These are phyloP conservation scores for Yamagishiella unicocca DNA, from an alignment of 139 green algal species.

Conservation along the genomic window DNA sequence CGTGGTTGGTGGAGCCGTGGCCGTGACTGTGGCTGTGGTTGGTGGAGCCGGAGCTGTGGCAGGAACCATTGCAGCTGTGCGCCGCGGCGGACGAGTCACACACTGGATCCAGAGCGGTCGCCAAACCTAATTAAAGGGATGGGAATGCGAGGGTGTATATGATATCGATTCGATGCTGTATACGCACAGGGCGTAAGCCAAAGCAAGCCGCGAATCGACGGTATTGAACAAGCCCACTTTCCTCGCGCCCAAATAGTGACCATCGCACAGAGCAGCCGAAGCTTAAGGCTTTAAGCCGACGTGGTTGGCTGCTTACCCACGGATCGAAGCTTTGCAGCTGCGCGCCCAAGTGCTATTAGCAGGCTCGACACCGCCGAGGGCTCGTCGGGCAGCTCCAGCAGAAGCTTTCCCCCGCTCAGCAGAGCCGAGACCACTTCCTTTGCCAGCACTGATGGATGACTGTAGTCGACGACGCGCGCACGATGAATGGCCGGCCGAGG, in stretches of 20 bases:
- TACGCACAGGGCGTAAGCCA: too few relatives aligned
- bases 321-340: background rate
- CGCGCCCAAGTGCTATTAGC: slow-evolving; percentile 28
- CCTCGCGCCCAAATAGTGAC: too few relatives aligned
- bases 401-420: slow-evolving; percentile 16
- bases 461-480: background rate
- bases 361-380: slow-evolving; percentile 25
- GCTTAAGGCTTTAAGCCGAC: too few relatives aligned
- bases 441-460: background rate
- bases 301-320: too few relatives aligned
- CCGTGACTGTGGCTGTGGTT: background rate
- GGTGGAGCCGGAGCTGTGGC: background rate
- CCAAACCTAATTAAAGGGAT: slow-evolving; percentile 9
- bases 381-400: slow-evolving; percentile 37
- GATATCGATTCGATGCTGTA: background rate
- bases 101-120: slow-evolving; percentile 37
- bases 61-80: background rate
- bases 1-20: background rate
- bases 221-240: too few relatives aligned
- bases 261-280: too few relatives aligned
- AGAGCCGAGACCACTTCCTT: background rate
- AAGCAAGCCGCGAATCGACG: too few relatives aligned
- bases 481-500: background rate
- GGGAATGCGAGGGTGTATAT: background rate
- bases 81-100: background rate